Evolutionary conservation across 2,329 filamentous ascomycete species (phyloP), one percentile per base, ranked within the genome.

Genomic region (Penicillium sp.): DNA sequence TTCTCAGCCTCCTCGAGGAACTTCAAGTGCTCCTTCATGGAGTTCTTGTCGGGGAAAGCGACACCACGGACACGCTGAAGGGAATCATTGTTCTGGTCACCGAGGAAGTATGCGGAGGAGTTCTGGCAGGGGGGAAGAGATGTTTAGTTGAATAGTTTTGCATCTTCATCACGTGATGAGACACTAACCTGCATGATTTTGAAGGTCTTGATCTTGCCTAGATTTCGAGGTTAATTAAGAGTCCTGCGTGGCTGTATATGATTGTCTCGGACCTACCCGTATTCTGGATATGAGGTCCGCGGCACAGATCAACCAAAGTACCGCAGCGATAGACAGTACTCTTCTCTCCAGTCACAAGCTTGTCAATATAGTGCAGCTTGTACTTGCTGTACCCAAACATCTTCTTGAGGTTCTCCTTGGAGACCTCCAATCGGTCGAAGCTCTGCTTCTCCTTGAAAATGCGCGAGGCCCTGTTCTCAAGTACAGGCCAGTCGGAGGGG

Each of bases 341-440:
- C 75, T 86, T 92, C 59, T 92, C 93, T 70, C 92, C 93, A 70
- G 97, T 92, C 64, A 98, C 91, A 79, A 96, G 93, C 82, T 93
- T 91, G 71, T 92, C 90, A 81, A 99, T 98, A 79, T 98, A 96
- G 78, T 97, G 91, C 77, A 96, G 89, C 86, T 99, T 98, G 84
- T 97, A 98, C 78, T 95, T 95, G 85, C 96, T 97, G 85, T 96
- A 96, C 71, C 89, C 88, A 83, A 98, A 98, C 91, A 98, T 97
- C 77, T 97, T 92, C 56, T 95, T 86, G 55, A 98, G 85, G 69
- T 98, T 89, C 58, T 94, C 91, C 81, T 98, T 98, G 68, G 91
- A 91, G 74, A 97, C 86, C 67, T 90, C 90, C 53, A 98, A 83
- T 62, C 95, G 89, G 83, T 97, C 91, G 76, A 98, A 98, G 56